Evolutionary conservation across 805 yeast genomes (phyloP), one percentile per base, ranked within the genome.

Genomic region (Cyberlindnera veronae): DNA sequence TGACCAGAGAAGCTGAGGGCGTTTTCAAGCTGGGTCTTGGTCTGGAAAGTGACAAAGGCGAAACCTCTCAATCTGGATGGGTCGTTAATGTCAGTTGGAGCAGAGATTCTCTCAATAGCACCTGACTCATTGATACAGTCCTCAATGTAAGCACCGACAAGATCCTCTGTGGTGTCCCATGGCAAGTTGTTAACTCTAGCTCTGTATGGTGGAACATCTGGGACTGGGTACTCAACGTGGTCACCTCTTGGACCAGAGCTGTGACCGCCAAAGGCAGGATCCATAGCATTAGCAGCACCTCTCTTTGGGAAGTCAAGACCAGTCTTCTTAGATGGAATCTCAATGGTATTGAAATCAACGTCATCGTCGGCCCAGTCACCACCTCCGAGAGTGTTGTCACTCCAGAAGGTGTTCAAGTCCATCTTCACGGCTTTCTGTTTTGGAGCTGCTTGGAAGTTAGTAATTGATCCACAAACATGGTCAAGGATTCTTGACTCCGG

Each of bases 281-380:
- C 71, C 44, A 60, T 50, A 38, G 63, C 53, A 31, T 64, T 61
- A 19, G 61, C 62, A 38, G 60, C 56, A 32, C 61, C 60, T 43
- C 53, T n/a, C n/a, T n/a, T n/a, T n/a, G n/a, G n/a, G n/a, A n/a
- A n/a, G n/a, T n/a, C 57, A 32, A 57, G 60, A 36, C 51, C 39
- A 57, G 54, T 60, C 59, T 54, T 41, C 48, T 57, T 54, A 36
- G 67, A 64, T 39, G 76, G 74, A 38, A 79, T 76, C 31, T 76
- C 76, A 54, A 81, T 76, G 54, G 81, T 71, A 44, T 72, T 70
- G 63, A 82, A 70, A 66, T 84, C 93, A 50, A 85, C 79, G 48
- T 81, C 93, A 46, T 79, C 85, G 56, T 86, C 95, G 29, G 89
- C 93, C 95, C 95, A 86, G 38, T n/a, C n/a, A n/a, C 81, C 77